These are phyloP conservation scores for Lactifluus echinatus DNA, from an alignment of 768 basidiomycete species.

Conservation along the genomic window DNA sequence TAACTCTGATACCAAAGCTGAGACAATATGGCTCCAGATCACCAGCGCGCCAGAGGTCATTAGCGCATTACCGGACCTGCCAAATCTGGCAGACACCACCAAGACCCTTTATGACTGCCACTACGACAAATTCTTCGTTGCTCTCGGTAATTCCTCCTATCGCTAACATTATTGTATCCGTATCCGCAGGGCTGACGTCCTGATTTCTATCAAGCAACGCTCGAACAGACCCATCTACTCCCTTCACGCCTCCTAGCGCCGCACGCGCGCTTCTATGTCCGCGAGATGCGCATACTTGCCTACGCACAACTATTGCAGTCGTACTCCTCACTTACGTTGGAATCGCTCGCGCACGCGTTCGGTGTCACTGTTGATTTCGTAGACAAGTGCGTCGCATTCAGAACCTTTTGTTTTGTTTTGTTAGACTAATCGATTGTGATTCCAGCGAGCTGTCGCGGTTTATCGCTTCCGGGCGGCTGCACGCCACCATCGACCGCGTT, in stretches of 20 bases:
- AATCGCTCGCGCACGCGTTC: constrained; percentile 78
- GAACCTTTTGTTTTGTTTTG: background rate
- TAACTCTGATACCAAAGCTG: background rate
- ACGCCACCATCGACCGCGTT: constrained; percentile 92
- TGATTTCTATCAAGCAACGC: constrained; percentile 46
- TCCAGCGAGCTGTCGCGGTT: constrained; percentile 82
- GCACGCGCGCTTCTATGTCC: constrained; percentile 83
- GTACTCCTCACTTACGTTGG: constrained; percentile 82
- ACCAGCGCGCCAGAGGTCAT: constrained; percentile 83
- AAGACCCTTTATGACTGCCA: constrained; percentile 88
- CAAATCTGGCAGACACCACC: constrained; percentile 72
- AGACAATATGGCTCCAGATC: constrained; percentile 39
- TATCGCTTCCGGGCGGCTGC: constrained; percentile 78
- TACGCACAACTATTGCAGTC: constrained; percentile 88
- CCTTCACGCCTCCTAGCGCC: constrained; percentile 79
- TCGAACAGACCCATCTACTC: constrained; percentile 83
- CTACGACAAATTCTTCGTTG: constrained; percentile 89
- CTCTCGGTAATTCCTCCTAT: constrained; percentile 50
- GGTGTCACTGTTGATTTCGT: constrained; percentile 85
- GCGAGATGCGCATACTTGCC: constrained; percentile 94
- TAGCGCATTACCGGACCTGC: constrained; percentile 73
- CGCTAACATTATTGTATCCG: background rate
- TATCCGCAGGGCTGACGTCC: background rate
- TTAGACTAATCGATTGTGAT: constrained; percentile 2
- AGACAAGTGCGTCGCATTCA: constrained; percentile 53